A percentile compares a stretch with the other conserved stretches of the same genome.
These are phyloP conservation scores for Urostyla sp. DNA, from an alignment of 73 alveolate species.

Conservation along the genomic window DNA sequence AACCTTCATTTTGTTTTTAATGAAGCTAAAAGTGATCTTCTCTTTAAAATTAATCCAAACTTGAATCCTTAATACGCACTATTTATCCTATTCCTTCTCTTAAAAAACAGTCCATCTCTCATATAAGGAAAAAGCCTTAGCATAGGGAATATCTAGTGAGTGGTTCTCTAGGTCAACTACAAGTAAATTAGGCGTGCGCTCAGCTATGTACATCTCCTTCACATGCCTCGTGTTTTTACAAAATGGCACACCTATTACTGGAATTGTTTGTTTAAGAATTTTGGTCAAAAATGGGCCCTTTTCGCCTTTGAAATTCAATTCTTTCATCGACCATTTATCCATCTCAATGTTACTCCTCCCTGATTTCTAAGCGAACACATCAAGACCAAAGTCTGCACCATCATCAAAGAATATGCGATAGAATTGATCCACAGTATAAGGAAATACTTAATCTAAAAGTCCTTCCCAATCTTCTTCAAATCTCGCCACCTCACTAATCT, in stretches of 20 bases:
- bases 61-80: conserved; percentile 3
- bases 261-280: neutral
- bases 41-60: neutral
- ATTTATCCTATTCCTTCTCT: neutral
- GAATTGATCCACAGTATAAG: conserved; percentile 8
- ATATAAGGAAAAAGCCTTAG: conserved; percentile 11
- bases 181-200: neutral
- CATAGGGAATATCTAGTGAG: conserved; percentile 36
- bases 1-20: neutral
- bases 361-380: conserved; percentile 6
- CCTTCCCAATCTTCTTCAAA: conserved; percentile 15
- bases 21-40: neutral
- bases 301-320: neutral
- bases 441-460: neutral
- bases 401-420: neutral
- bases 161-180: neutral
- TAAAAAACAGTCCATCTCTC: conserved; percentile 10
- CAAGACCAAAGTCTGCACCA: conserved; percentile 18
- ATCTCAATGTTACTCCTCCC: neutral
- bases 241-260: conserved; percentile 43
- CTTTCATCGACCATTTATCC: conserved; percentile 21
- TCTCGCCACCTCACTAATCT: too few relatives aligned
- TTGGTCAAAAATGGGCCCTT: neutral
- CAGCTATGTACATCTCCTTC: neutral
- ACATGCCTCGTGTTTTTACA: conserved; percentile 6